Evolutionary conservation across 805 yeast genomes (phyloP).

Genomic region (Lipomyces yamadae): DNA sequence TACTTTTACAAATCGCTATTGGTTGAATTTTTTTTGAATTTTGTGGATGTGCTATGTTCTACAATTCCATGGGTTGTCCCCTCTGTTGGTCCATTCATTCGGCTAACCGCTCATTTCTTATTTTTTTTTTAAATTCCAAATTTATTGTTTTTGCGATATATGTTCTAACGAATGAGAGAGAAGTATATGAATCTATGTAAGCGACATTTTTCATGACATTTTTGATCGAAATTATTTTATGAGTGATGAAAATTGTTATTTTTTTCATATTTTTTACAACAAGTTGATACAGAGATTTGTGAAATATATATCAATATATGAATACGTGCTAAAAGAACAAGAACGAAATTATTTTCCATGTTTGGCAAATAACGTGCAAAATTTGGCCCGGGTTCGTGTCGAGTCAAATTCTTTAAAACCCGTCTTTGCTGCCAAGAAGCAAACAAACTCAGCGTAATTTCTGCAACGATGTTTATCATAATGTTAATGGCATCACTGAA

Average conservation of each 20-base stretch:
- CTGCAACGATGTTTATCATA: too few species aligned
- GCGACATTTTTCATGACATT: neutral
- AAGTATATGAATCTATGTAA: neutral
- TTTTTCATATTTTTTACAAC: neutral
- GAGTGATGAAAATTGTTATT: slow-evolving; percentile 1
- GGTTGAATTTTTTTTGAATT: neutral
- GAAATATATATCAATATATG: neutral
- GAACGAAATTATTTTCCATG: too few species aligned
- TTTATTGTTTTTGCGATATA: neutral
- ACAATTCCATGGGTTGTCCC: neutral
- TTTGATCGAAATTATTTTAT: neutral
- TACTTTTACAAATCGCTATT: slow-evolving; percentile 6
- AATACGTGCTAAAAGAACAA: neutral
- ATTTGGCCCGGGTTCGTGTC: too few species aligned
- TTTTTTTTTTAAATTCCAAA: neutral
- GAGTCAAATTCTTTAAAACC: too few species aligned
- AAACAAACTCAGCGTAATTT: too few species aligned
- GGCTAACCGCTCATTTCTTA: neutral
- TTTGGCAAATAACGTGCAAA: too few species aligned
- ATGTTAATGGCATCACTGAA: too few species aligned
- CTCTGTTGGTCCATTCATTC: neutral
- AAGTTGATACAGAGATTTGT: neutral
- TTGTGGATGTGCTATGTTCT: neutral
- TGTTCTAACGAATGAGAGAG: neutral
- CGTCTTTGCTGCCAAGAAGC: too few species aligned